Conservation (phyloP, 2,329 filamentous ascomycete genomes). For the Fusarium nanum region DNA sequence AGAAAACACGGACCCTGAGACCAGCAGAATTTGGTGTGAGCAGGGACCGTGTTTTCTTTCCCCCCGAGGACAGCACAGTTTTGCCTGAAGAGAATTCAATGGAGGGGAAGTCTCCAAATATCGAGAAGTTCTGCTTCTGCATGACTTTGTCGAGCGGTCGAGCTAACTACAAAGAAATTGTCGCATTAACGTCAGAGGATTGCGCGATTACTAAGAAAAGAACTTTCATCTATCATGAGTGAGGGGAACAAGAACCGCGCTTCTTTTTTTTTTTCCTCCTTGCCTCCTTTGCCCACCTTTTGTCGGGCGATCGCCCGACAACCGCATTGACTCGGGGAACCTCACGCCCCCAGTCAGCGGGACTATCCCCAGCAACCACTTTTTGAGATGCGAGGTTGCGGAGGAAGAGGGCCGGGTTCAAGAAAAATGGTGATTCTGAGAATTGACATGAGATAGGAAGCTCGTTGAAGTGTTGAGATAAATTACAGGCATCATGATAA, state of each 20-base stretch:
- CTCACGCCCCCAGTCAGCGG: constrained; percentile 26
- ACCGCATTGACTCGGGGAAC: constrained; percentile 36
- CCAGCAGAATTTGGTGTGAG: too few relatives aligned
- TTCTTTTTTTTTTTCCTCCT: constrained; percentile 10
- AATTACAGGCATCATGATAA: background rate
- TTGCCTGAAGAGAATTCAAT: background rate
- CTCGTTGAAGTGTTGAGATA: background rate
- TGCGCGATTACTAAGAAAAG: constrained; percentile 40
- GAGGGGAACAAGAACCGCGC: constrained; percentile 25
- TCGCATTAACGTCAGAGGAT: constrained; percentile 24
- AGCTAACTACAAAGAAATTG: constrained; percentile 9
- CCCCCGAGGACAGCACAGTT: too few relatives aligned
- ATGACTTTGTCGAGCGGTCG: background rate
- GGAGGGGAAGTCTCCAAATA: background rate
- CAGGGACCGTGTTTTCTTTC: too few relatives aligned
- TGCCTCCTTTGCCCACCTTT: background rate
- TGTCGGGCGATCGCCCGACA: constrained; percentile 48
- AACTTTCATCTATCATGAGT: constrained; percentile 35
- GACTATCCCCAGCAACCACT: constrained; percentile 20
- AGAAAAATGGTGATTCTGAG: background rate
- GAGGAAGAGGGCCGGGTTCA: constrained; percentile 1
- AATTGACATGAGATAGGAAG: background rate
- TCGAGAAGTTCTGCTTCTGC: background rate
- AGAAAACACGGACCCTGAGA: too few relatives aligned
- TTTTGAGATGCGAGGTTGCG: constrained; percentile 31